Conservation (phyloP, 2,329 filamentous ascomycete genomes). For the Didymella keratinophila region DNA sequence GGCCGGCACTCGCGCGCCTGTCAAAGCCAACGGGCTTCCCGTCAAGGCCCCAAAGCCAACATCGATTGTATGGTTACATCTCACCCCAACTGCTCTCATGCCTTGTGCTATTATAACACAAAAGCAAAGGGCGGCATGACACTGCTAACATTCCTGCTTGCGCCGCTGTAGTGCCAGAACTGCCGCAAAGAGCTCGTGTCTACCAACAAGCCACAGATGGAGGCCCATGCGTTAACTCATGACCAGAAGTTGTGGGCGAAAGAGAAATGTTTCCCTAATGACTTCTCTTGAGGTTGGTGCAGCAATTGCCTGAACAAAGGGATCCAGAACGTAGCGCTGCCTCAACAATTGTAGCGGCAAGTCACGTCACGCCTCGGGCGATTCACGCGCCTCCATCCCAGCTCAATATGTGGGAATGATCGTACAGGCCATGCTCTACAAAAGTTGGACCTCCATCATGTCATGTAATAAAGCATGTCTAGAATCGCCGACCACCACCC, state of each 20-base stretch:
- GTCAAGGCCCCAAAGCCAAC: constrained; percentile 64
- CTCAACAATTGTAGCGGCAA: neutral
- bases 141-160: constrained; percentile 14
- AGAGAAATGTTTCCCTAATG: constrained; percentile 67
- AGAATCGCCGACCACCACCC: too few relatives aligned
- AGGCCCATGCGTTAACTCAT: constrained; percentile 63
- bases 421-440: too few relatives aligned
- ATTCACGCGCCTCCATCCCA: too few relatives aligned
- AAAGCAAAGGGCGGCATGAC: neutral
- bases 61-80: constrained; percentile 52
- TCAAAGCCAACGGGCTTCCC: constrained; percentile 64
- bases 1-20: constrained; percentile 61
- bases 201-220: constrained; percentile 61
- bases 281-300: constrained; percentile 39
- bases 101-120: neutral
- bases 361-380: neutral
- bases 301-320: neutral
- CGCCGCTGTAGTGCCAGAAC: constrained; percentile 55
- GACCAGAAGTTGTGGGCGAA: constrained; percentile 60
- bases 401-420: too few relatives aligned
- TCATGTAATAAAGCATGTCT: too few relatives aligned
- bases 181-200: constrained; percentile 62
- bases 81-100: neutral
- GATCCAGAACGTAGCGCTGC: neutral
- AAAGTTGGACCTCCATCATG: too few relatives aligned